These are phyloP conservation scores for Coemansia sp. DNA, from an alignment of 192 early-diverging fungal genomes.

Conservation along the genomic window DNA sequence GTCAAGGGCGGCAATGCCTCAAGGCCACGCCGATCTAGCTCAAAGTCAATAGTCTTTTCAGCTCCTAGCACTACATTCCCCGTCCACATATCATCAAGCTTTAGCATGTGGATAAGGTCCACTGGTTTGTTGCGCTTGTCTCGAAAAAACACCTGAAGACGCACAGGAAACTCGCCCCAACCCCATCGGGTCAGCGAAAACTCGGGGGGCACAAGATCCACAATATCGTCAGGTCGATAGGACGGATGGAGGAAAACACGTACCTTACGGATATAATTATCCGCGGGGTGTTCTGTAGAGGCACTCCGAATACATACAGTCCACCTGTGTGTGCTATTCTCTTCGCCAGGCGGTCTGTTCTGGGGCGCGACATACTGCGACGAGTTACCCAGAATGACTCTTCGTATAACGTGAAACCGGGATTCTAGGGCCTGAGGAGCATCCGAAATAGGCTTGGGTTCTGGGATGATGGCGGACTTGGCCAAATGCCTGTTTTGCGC, in stretches of 20 bases:
- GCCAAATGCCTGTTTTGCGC: neutral
- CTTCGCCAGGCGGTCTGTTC: constrained; percentile 59
- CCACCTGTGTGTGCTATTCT: constrained; percentile 81
- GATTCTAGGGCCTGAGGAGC: constrained; percentile 54
- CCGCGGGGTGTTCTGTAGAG: constrained; percentile 48
- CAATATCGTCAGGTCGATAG: constrained; percentile 86
- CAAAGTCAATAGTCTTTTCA: constrained; percentile 78
- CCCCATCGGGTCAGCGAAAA: constrained; percentile 88
- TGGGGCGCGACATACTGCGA: constrained; percentile 69
- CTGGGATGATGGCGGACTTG: neutral
- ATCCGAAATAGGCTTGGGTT: neutral
- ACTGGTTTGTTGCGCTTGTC: constrained; percentile 85
- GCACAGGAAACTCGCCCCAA: constrained; percentile 93
- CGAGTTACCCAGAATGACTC: constrained; percentile 73
- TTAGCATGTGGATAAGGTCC: constrained; percentile 79
- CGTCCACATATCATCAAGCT: constrained; percentile 73
- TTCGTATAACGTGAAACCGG: constrained; percentile 72
- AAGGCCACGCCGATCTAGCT: constrained; percentile 70
- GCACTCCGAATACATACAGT: constrained; percentile 82
- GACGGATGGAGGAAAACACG: constrained; percentile 89
- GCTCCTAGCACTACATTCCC: constrained; percentile 72
- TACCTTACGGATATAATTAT: constrained; percentile 75
- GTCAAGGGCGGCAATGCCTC: neutral
- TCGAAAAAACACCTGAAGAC: constrained; percentile 78
- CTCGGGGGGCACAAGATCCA: constrained; percentile 75